Base-by-base conservation (phyloP, 1,284 basidiomycete species). In the Marasmius tenuissimus region DNA sequence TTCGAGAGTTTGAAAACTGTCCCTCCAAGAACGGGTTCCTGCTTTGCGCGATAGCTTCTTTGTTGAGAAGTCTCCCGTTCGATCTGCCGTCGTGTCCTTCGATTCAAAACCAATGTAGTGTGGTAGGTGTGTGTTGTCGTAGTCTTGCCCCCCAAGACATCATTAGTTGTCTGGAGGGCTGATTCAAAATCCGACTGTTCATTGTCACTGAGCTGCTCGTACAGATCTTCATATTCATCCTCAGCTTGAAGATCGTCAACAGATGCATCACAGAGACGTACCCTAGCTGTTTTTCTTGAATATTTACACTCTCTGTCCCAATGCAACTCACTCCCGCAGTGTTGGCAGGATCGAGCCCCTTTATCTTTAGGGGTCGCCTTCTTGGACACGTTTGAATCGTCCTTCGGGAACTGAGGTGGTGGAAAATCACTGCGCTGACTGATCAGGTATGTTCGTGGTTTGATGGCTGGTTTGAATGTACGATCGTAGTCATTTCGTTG, bases 301-400 rank as follows among this genome's bases (percentile, higher is more conserved):
- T 73, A 61, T 40, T 66, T 68, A 52, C 72, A 74, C 61, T 70
- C 67, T 1, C 57, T 42, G 54, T 77, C 74, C 76, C 75, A 78
- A 45, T 77, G 75, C n/a, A 71, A 71, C 1, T 56, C 65, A 39
- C 72, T 75, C 8, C 76, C 73, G 57, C 76, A 78, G 40, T 75
- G 72, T 20, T 69, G 59, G 62, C 76, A 78, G 0, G 74, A 73
- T 35, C 73, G 52, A n/a, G 70, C 71, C 7, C 69, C 68, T 51
- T 68, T 70, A 0, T 63, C 48, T 50, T 67, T 63, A 0, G 74
- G 75, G 2, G 74, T 76, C 14, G 62, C 62, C 22, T 61, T 65
- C 22, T 62, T 66, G 2, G 71, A 72, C 0, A 74, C 60, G 22
- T 67, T 73, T 1, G 22, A 12, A 50, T 77, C 72, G 55, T 75